Evolutionary conservation across 2,329 filamentous ascomycete genomes (phyloP), one percentile per base, ranked within the genome.

Genomic region (Cercospora sp.): DNA sequence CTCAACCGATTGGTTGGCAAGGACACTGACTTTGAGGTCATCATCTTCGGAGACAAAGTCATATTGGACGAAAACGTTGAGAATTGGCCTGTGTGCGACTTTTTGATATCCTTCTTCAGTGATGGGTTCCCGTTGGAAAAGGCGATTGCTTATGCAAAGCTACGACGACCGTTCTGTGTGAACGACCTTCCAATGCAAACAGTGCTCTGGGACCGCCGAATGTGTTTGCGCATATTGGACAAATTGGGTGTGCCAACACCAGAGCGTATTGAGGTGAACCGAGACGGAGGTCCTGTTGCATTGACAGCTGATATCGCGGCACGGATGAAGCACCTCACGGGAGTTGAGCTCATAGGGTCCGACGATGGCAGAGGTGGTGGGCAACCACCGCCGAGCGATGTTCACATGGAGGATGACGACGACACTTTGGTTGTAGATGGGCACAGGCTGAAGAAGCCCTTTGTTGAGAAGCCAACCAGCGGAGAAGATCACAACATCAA

Each of bases 401-500:
- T 99, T 5, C 90, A 95, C 75, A 84, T 99, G 71, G 85, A 95
- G n/a, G 94, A 98, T 70, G 90, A 96, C 72, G 92, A 92, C 30
- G 94, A 99, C 77, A 90, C 91, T 4, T 85, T 99, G 64, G 88
- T 90, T 51, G 94, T 99, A 9, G 94, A 99, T 77, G 95, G 94
- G 10, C 85, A 87, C 48, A 80, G 89, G 3, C 85, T 99, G 57
- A 90, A 87, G 74, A 99, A 99, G 77, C 95, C 95, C 0, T 99
- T 99, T 77, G 95, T 99, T 42, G 95, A 99, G 78, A 99, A 99
- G 79, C 95, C 95, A 0, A 94, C 93, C n/a, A 97, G 92, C 76
- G 95, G 95, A 36, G 95, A 99, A 80, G 94, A 99, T 76, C 95
- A 99, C 82, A 99, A 99, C 78, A 97, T 99, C 75, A 91, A 96